Conservation (phyloP, 768 basidiomycete genomes). For the Termitomyces eurrhizus region DNA sequence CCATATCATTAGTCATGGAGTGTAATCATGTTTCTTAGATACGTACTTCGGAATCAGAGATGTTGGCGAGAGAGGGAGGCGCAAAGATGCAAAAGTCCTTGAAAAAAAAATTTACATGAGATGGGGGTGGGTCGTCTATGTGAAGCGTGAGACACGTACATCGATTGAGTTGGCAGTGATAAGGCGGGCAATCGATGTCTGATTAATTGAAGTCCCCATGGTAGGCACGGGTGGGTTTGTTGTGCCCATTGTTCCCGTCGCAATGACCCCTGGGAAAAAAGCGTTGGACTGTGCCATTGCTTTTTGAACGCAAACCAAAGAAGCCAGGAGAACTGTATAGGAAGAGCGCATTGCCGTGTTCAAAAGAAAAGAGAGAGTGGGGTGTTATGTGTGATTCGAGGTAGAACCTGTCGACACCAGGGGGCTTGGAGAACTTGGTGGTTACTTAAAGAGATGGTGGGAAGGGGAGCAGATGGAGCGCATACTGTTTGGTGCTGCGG, state of each 20-base stretch:
- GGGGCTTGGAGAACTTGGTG: neutral
- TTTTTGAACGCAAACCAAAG: constrained; percentile 4
- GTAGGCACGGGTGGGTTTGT: constrained; percentile 39
- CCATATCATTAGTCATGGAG: neutral
- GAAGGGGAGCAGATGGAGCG: neutral
- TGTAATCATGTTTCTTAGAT: neutral
- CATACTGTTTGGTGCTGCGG: constrained; percentile 1
- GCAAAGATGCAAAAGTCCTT: constrained; percentile 44
- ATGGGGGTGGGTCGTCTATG: neutral
- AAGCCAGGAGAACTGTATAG: constrained; percentile 7
- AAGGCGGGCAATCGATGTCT: constrained; percentile 35
- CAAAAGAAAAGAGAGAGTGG: neutral
- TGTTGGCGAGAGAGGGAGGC: constrained; percentile 28
- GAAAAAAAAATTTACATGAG: neutral
- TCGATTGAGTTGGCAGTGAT: constrained; percentile 38
- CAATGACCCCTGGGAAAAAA: constrained; percentile 33
- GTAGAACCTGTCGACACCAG: neutral
- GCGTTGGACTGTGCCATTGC: constrained; percentile 14
- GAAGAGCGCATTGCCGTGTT: constrained; percentile 11
- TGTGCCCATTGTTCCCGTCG: constrained; percentile 36
- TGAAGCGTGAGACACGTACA: constrained; percentile 16
- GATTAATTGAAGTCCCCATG: constrained; percentile 36
- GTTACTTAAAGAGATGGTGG: neutral
- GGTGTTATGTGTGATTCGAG: neutral
- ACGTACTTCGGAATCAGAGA: constrained; percentile 36